Conservation (phyloP, 192 early-diverging fungal species). For the Chytriomyces confervae region DNA sequence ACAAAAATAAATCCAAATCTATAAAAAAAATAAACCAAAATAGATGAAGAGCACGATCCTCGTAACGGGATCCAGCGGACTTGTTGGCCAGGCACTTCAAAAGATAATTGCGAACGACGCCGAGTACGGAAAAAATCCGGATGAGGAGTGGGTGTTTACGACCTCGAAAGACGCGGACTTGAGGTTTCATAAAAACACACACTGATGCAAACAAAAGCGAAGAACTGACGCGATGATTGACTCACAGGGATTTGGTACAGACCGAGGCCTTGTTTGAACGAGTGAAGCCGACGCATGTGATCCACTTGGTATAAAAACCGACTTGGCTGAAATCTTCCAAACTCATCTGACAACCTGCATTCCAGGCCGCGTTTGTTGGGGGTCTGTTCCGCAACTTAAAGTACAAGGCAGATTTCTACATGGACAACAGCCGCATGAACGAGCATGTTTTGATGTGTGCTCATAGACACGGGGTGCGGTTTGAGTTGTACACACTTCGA, state of each 20-base stretch:
- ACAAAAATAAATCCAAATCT: constrained; percentile 50
- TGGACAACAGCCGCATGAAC: constrained; percentile 80
- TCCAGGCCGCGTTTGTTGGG: constrained; percentile 58
- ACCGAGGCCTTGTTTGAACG: constrained; percentile 76
- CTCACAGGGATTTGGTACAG: constrained; percentile 60
- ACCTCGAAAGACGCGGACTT: constrained; percentile 80
- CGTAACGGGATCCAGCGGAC: constrained; percentile 79
- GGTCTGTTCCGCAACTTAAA: constrained; percentile 85
- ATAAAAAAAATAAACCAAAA: constrained; percentile 4
- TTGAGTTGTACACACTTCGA: neutral
- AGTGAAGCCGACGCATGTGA: constrained; percentile 78
- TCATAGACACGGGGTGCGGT: constrained; percentile 60
- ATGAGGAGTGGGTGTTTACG: constrained; percentile 76
- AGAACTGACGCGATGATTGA: neutral
- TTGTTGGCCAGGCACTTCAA: constrained; percentile 76
- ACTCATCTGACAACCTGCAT: neutral
- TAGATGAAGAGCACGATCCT: constrained; percentile 52
- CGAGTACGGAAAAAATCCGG: constrained; percentile 45
- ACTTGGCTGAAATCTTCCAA: constrained; percentile 1
- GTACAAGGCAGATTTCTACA: constrained; percentile 77
- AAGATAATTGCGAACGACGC: constrained; percentile 40
- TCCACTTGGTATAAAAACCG: constrained; percentile 63
- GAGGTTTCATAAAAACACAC: constrained; percentile 51
- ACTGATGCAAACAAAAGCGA: neutral
- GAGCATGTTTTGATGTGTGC: constrained; percentile 71